Evolutionary conservation across 768 basidiomycete genomes (phyloP).

Genomic region (Leucocoprinus birnbaumii): DNA sequence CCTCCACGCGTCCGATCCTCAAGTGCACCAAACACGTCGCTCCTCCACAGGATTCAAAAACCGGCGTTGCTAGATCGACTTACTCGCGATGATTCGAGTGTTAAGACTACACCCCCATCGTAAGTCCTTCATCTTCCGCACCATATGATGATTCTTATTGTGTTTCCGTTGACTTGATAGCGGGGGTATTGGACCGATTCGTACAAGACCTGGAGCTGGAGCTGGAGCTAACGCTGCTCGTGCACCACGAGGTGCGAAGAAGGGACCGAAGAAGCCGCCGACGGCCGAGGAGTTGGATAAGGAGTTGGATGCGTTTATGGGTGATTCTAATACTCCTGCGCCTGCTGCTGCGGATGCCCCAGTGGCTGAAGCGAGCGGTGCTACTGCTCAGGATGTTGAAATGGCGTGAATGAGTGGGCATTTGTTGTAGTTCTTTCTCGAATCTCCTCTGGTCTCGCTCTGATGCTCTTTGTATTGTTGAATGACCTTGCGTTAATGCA

Average conservation of each 20-base stretch:
- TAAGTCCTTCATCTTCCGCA: slow-evolving; percentile 34
- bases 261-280: slow-evolving; percentile 47
- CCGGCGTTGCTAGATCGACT: slow-evolving; percentile 68
- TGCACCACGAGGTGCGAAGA: slow-evolving; percentile 30
- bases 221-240: slow-evolving; percentile 36
- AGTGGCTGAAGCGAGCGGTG: slow-evolving; percentile 12
- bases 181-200: slow-evolving; percentile 44
- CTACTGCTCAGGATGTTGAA: slow-evolving; percentile 44
- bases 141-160: slow-evolving; percentile 20
- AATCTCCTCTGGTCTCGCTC: too few species aligned
- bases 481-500: too few species aligned
- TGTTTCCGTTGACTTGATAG: slow-evolving; percentile 11
- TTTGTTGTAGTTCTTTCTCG: too few species aligned
- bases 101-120: slow-evolving; percentile 25
- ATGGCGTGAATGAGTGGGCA: slow-evolving; percentile 34
- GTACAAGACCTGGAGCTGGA: slow-evolving; percentile 35
- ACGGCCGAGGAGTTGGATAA: slow-evolving; percentile 83
- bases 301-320: slow-evolving; percentile 88
- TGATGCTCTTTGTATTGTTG: too few species aligned
- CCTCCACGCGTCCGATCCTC: slow-evolving; percentile 48
- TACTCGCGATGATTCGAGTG: slow-evolving; percentile 39
- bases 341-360: slow-evolving; percentile 5
- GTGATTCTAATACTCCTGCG: slow-evolving; percentile 36
- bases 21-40: slow-evolving; percentile 56
- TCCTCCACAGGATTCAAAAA: slow-evolving; percentile 76